phyloP scores from a whole-genome alignment of 345 rosid species.

The Noccaea caerulescens region DNA sequence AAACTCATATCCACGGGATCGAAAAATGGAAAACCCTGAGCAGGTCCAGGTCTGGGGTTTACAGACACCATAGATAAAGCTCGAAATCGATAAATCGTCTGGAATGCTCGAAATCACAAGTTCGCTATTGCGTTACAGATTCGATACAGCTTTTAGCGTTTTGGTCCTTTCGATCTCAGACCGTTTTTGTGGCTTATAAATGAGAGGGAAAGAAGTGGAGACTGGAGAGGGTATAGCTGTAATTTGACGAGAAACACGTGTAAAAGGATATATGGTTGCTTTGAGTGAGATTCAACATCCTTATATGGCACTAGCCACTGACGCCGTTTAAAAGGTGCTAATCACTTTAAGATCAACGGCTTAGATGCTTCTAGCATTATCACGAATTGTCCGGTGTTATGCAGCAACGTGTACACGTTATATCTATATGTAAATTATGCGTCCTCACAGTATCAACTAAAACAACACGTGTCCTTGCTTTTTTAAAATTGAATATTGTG shows the following conservation, averaged over 20 bases:
- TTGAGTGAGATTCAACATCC: neutral
- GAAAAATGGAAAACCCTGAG: slow-evolving; percentile 59
- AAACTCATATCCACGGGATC: slow-evolving; percentile 63
- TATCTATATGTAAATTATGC: neutral
- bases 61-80: slow-evolving; percentile 64
- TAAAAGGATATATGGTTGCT: slow-evolving; percentile 14
- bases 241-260: neutral
- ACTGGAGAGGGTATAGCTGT: neutral
- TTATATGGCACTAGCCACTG: neutral
- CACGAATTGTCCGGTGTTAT: slow-evolving; percentile 9
- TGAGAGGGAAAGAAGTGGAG: neutral
- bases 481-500: too few species aligned
- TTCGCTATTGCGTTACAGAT: slow-evolving; percentile 16
- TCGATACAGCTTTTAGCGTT: slow-evolving; percentile 27
- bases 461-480: too few species aligned
- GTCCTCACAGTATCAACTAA: neutral
- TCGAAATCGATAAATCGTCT: neutral
- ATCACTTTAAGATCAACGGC: slow-evolving; percentile 21
- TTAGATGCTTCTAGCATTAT: slow-evolving; percentile 25
- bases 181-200: neutral
- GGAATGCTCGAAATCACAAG: neutral
- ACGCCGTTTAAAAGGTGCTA: slow-evolving; percentile 16
- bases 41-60: slow-evolving; percentile 53
- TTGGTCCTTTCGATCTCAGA: neutral
- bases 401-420: neutral